Percentiles rank a stretch among this genome's conserved stretches.
phyloP scores from a whole-genome alignment of 2,329 filamentous ascomycete species.

The Colletotrichum musae region DNA sequence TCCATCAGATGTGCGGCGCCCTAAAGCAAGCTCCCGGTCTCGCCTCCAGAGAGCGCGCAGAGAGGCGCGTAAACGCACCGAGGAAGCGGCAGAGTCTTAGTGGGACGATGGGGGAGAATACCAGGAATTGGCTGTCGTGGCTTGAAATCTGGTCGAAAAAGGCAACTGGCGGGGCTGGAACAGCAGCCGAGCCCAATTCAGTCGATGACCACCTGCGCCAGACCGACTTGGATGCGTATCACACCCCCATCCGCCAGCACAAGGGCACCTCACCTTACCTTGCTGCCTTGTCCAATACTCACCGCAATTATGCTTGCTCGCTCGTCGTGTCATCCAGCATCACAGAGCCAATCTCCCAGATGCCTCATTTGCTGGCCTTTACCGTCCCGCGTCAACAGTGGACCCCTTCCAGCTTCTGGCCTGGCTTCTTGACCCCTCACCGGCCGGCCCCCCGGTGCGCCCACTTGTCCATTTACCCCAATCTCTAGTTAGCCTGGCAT shows the following conservation, averaged over 20 bases:
- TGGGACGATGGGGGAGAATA: background rate
- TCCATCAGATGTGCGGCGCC: background rate
- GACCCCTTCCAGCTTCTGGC: background rate
- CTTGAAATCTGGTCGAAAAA: background rate
- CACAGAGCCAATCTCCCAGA: background rate
- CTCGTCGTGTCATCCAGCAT: background rate
- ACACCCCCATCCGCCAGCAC: background rate
- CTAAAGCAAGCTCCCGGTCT: constrained; percentile 6
- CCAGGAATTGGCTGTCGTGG: background rate
- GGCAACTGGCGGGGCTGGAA: background rate
- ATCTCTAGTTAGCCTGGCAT: constrained; percentile 22
- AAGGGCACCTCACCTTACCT: constrained; percentile 4
- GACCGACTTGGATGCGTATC: constrained; percentile 5
- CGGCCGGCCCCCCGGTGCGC: constrained; percentile 6
- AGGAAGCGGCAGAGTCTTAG: background rate
- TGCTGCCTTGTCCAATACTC: constrained; percentile 18
- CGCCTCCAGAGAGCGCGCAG: background rate
- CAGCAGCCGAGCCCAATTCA: background rate
- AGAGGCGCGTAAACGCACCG: too few species aligned
- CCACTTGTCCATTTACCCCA: constrained; percentile 24
- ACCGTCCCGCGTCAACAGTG: constrained; percentile 15
- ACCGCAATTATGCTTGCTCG: constrained; percentile 31
- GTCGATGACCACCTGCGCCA: background rate
- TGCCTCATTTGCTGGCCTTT: constrained; percentile 1
- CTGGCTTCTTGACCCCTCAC: constrained; percentile 11